These are phyloP conservation scores for Tritrichomonas musculus DNA, from an alignment of 208 protist genomes.

Conservation along the genomic window DNA sequence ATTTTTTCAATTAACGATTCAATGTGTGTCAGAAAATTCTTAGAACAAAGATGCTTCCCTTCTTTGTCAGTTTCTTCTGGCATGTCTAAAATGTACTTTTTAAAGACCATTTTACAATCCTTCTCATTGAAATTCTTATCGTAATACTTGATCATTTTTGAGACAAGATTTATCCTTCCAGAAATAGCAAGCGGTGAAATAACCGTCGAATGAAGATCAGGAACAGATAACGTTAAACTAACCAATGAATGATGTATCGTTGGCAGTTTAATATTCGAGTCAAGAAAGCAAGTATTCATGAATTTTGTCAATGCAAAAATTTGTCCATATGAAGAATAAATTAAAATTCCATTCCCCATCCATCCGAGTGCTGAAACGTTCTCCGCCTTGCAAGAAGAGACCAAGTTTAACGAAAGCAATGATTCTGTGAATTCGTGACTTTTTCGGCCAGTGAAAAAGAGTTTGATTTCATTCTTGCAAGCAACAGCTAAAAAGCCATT, in stretches of 20 bases:
- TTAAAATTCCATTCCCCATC: background rate
- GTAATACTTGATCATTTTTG: background rate
- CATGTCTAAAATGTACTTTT: background rate
- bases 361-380: background rate
- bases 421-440: background rate
- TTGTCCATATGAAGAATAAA: background rate
- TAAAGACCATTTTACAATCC: background rate
- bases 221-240: background rate
- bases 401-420: background rate
- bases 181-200: background rate
- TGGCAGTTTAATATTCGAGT: background rate
- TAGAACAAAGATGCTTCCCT: too few species aligned
- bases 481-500: background rate
- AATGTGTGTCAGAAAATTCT: too few species aligned
- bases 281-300: conserved; percentile 5
- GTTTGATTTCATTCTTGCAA: background rate
- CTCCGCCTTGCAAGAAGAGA: background rate
- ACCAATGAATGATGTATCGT: background rate
- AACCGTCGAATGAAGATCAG: background rate
- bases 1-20: too few species aligned
- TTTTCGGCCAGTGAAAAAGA: background rate
- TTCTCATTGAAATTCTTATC: background rate
- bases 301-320: conserved; percentile 8
- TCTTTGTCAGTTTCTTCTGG: background rate
- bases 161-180: background rate